Base-by-base conservation (phyloP, 2,329 filamentous ascomycete genomes). In the Elsinoe australis region DNA sequence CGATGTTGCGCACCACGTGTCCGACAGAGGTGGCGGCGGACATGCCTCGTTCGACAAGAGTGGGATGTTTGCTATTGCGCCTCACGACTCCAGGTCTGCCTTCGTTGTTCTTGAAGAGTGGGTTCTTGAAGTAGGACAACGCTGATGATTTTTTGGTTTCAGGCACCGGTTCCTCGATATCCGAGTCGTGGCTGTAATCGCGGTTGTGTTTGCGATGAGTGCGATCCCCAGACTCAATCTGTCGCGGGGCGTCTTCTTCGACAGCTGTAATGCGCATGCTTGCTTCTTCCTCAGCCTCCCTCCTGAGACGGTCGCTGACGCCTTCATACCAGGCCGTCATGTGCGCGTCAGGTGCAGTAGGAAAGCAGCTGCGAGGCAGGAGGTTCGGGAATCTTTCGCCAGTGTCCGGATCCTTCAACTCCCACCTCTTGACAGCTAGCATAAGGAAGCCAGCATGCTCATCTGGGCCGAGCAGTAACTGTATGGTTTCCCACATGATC, bases 401-500 rank as follows among this genome's bases (percentile, higher is more conserved):
- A 8, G 71, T 87, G 34, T 80, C 77, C 0, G 84, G 84, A 58
- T 94, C 79, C 51, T 76, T 78, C 51, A 96, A 74, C 28, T 79
- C 74, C 76, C 88, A 95, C 54, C 84, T 73, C 52, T 76, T 75
- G 3, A 94, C 84, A 0, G 88, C 87, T 58, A 79, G 82, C 58
- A 92, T 87, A 18, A 98, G 66, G 58, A 88, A 90, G 0, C 80
- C 79, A 1, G 88, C 84, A 67, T 96, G 89, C 58, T 94, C 86
- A 56, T 92, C 83, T 0, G 92, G 92, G 1, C 82, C 85, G 1
- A 96, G 76, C 28, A 96, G 71, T 17, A 95, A 76, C 67, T 96
- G 87, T 49, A 96, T 85, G 0, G 86, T 87, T 69, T 95, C 84
- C 90, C 90, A 98, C 63, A 87, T 82, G 34, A 90, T 85, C 64